Evolutionary conservation across 495 filamentous ascomycete genomes (phyloP).

Genomic region (Xylaria grammica): DNA sequence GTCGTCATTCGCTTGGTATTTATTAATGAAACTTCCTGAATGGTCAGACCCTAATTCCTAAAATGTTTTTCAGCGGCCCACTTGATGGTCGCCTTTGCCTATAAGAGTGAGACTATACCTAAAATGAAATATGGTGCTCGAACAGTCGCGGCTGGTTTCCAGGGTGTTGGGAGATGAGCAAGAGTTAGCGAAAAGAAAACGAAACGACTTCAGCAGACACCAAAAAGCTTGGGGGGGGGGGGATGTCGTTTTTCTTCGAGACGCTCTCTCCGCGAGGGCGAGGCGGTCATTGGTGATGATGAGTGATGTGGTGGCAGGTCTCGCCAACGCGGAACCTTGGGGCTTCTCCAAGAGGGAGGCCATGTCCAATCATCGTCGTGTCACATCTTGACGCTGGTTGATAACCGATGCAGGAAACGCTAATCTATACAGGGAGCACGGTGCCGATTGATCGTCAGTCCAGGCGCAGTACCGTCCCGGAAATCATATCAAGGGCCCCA

Average conservation of each 20-base stretch:
- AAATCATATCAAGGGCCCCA: background rate
- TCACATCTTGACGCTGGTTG: background rate
- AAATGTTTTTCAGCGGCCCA: slow-evolving; percentile 18
- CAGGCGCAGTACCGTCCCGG: background rate
- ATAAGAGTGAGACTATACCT: background rate
- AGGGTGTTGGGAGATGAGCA: background rate
- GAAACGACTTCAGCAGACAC: background rate
- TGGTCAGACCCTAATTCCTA: background rate
- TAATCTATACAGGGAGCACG: background rate
- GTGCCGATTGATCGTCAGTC: slow-evolving; percentile 2
- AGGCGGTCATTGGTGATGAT: background rate
- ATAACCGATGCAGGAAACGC: background rate
- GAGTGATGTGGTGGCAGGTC: background rate
- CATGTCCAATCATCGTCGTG: background rate
- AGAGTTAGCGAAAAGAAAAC: background rate
- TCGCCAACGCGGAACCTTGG: background rate
- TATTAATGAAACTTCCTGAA: slow-evolving; percentile 4
- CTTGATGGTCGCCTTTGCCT: slow-evolving; percentile 15
- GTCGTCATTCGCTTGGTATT: background rate
- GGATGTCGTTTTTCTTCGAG: background rate
- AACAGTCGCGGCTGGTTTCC: background rate
- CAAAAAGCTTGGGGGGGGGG: too few relatives aligned
- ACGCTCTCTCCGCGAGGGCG: background rate
- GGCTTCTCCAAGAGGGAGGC: background rate
- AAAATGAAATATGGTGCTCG: background rate